Evolutionary conservation across 1,284 basidiomycete genomes (phyloP).

Genomic region (Cystobasidium slooffiae): DNA sequence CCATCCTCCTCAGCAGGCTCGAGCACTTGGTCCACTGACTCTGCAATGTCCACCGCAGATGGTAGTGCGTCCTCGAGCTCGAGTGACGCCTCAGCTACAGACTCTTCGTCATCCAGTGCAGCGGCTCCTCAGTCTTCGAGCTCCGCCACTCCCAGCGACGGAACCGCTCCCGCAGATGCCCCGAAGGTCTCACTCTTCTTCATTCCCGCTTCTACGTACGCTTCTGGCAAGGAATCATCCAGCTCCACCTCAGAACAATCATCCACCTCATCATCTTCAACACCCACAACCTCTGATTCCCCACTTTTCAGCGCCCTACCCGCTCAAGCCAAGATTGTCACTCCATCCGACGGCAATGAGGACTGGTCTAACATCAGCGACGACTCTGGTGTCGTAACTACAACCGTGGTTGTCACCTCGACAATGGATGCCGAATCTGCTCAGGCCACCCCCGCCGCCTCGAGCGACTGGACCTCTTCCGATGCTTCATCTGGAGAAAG

Average conservation of each 20-base stretch:
- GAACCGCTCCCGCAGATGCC: slow-evolving; percentile 19
- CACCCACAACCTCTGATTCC: neutral
- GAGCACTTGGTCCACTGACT: neutral
- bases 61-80: slow-evolving; percentile 6
- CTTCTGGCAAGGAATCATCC: slow-evolving; percentile 18
- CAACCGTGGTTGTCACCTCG: slow-evolving; percentile 23
- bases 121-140: slow-evolving; percentile 2
- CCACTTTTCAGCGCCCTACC: neutral
- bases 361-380: neutral
- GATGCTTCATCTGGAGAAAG: neutral
- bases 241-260: slow-evolving; percentile 17
- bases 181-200: slow-evolving; percentile 47
- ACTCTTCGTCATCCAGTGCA: neutral
- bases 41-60: slow-evolving; percentile 15
- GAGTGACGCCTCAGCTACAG: neutral
- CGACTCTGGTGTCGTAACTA: slow-evolving; percentile 21
- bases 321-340: neutral
- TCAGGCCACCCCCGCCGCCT: neutral
- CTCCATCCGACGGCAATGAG: slow-evolving; percentile 13
- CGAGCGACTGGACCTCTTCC: slow-evolving; percentile 2
- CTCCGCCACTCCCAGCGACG: slow-evolving; percentile 31
- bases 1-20: neutral
- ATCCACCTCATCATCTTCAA: neutral
- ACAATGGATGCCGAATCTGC: slow-evolving; percentile 25
- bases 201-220: slow-evolving; percentile 48